phyloP scores from a whole-genome alignment of 73 alveolate species.

The Uronychia binucleata region DNA sequence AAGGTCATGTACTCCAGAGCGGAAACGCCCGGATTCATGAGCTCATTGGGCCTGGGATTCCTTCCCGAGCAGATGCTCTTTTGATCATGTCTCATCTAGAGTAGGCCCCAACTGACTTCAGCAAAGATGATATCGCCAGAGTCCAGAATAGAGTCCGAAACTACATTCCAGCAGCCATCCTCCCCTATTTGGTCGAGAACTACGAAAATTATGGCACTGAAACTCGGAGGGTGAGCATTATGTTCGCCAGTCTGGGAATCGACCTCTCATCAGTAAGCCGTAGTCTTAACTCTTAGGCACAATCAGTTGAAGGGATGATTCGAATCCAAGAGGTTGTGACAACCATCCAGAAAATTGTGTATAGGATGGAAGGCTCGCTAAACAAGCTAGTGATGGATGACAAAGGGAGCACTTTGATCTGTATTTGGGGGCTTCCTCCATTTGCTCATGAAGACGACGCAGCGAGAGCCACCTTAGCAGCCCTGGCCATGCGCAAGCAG shows the following conservation, averaged over 20 bases:
- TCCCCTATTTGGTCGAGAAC: constrained; percentile 87
- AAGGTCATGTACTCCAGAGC: constrained; percentile 41
- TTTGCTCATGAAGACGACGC: constrained; percentile 95
- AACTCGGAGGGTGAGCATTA: constrained; percentile 84
- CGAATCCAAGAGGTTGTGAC: constrained; percentile 84
- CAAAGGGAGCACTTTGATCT: constrained; percentile 86
- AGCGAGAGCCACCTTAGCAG: constrained; percentile 89
- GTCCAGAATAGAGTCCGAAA: constrained; percentile 70
- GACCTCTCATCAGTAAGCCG: constrained; percentile 71
- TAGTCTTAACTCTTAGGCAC: constrained; percentile 24
- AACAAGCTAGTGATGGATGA: constrained; percentile 97
- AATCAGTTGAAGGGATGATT: constrained; percentile 84
- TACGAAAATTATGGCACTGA: constrained; percentile 92
- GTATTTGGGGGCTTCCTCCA: constrained; percentile 97
- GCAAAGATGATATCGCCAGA: constrained; percentile 48
- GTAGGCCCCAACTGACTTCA: constrained; percentile 47
- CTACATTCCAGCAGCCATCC: constrained; percentile 93
- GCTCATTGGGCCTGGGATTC: constrained; percentile 60
- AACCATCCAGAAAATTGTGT: constrained; percentile 86
- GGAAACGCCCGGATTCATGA: constrained; percentile 49
- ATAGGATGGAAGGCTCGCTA: constrained; percentile 91
- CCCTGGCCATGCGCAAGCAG: constrained; percentile 73
- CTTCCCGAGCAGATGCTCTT: constrained; percentile 94
- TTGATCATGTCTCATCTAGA: constrained; percentile 71
- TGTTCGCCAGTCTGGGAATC: constrained; percentile 91